Base-by-base conservation (phyloP, 2,329 filamentous ascomycete genomes). In the Aspergillus fijiensis region DNA sequence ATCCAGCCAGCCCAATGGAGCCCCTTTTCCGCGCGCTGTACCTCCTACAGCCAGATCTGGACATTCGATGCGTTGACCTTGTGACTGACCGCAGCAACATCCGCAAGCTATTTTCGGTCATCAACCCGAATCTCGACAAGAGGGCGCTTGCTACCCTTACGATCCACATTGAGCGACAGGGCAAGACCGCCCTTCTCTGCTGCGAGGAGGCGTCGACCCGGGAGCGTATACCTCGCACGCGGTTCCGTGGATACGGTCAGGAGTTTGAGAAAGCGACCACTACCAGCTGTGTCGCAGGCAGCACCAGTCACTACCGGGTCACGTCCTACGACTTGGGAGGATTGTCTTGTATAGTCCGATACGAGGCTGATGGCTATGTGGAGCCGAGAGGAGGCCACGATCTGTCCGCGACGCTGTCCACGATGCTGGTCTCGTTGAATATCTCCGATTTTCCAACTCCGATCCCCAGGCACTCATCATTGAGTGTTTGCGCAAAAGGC, bases 11-110 rank as follows among this genome's bases (percentile, higher is more conserved):
- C 52, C 81, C 80, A 0, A 68, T 83, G 4, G 80, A 83, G 61
- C 79, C 80, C 0, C 69, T 82, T 0, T 82, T 83, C 58, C 79
- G 79, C 45, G 72, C 80, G 0, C 60, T 82, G 4, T 79, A 74
- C 60, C 64, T 71, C 29, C 64, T 65, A 6, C 50, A 79, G 23
- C 78, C 80, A 11, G 68, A 69, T 0, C 68, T 66, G 51, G 71
- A 81, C 55, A 67, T 82, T 16, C 29, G 63, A 25, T 47, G 65
- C 21, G 21, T 50, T 25, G 21, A 50, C 23, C n/a, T 50, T 3
- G 10, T 50, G 23, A 50, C 21, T 4, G 21, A 50, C 23, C 10
- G 48, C 9, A 50, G 27, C 23, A 50, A n/a, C 5, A 50, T 50
- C 6, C 48, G 21, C 48, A 29, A 29, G 48, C 48, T 50, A 3